These are phyloP conservation scores for Pythium angustatum DNA, from an alignment of 352 stramenopile species.

Conservation along the genomic window DNA sequence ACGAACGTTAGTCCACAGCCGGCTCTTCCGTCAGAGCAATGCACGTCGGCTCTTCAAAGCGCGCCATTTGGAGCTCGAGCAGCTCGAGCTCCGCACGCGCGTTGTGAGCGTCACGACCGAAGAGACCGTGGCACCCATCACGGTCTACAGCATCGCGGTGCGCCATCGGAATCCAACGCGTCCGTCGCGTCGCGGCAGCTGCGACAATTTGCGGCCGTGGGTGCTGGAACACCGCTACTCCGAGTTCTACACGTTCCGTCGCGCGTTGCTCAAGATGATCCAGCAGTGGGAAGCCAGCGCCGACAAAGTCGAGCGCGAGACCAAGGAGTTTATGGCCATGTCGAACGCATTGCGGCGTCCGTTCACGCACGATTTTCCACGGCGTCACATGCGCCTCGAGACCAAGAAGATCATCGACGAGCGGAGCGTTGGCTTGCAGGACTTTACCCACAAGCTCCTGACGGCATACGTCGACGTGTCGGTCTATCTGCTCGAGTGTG, in stretches of 20 bases:
- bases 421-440: slow-evolving; percentile 46
- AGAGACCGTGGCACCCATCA: slow-evolving; percentile 41
- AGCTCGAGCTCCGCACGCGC: slow-evolving; percentile 48
- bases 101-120: slow-evolving; percentile 18
- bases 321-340: slow-evolving; percentile 48
- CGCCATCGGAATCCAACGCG: slow-evolving; percentile 29
- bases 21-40: slow-evolving; percentile 39
- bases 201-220: slow-evolving; percentile 35
- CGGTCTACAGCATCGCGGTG: slow-evolving; percentile 65
- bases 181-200: slow-evolving; percentile 18
- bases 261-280: slow-evolving; percentile 44
- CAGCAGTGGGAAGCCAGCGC: slow-evolving; percentile 46
- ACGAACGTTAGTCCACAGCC: slow-evolving; percentile 26
- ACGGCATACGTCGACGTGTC: slow-evolving; percentile 63
- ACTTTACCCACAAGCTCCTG: slow-evolving; percentile 55
- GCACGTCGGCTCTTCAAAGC: slow-evolving; percentile 61
- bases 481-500: slow-evolving; percentile 44
- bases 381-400: slow-evolving; percentile 63
- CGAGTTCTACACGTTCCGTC: slow-evolving; percentile 61
- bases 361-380: slow-evolving; percentile 50
- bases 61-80: slow-evolving; percentile 48
- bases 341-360: slow-evolving; percentile 44
- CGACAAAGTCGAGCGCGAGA: slow-evolving; percentile 27
- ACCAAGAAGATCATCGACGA: slow-evolving; percentile 55
- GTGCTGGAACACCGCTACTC: slow-evolving; percentile 64